Evolutionary conservation across 2,329 filamentous ascomycete genomes (phyloP).

Genomic region (Aspergillus carbonarius): DNA sequence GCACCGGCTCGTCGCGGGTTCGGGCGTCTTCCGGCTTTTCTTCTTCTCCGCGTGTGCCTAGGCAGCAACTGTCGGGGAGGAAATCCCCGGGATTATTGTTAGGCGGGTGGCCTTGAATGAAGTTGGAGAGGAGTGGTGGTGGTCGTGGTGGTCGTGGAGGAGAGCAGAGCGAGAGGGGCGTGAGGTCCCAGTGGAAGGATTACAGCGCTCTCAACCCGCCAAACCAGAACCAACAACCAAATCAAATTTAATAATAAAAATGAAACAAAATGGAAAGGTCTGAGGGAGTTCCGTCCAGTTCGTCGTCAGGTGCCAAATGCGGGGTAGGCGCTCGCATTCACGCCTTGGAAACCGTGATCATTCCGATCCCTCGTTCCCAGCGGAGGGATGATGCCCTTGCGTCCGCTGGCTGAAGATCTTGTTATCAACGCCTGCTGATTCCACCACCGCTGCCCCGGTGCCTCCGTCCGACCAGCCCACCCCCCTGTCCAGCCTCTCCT

Average conservation of each 20-base stretch:
- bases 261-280: no score
- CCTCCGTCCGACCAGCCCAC: neutral
- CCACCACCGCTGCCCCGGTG: no score
- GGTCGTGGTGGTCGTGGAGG: neutral
- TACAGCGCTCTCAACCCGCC: no score
- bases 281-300: neutral
- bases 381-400: no score
- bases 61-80: neutral
- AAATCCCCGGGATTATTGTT: neutral
- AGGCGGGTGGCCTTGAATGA: neutral
- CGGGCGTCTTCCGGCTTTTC: neutral
- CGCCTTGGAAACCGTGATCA: neutral
- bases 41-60: neutral
- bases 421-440: no score
- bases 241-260: neutral
- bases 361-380: neutral
- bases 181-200: neutral
- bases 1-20: neutral
- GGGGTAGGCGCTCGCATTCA: slow-evolving; percentile 23
- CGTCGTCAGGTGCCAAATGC: slow-evolving; percentile 19
- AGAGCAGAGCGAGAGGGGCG: neutral
- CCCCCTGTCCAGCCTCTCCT: neutral
- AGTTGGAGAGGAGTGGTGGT: neutral
- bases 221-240: neutral
- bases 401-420: no score